Evolutionary conservation across 2,329 filamentous ascomycete species (phyloP), one percentile per base, ranked within the genome.

Genomic region (Chaetomium strumarium): DNA sequence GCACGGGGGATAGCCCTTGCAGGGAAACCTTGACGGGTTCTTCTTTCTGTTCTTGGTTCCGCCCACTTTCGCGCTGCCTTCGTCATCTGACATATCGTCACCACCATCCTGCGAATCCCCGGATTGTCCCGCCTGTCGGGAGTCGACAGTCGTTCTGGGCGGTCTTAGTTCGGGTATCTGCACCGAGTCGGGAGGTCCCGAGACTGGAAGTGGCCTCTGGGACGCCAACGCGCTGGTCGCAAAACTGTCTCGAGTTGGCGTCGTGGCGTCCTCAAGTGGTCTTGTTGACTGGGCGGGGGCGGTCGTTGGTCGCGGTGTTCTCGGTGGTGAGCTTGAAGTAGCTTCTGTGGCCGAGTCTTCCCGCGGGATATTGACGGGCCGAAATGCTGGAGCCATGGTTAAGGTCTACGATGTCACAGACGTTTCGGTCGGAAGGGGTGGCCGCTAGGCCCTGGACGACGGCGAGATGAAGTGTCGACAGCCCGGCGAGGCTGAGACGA

Each of bases 21-120:
- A 99, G 70, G 92, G 96, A 70, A 99, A 99, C 42, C 90, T 83
- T 68, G 96, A 90, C 0, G 90, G 90, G 70, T 96, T 96, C 73
- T 96, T 96, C 79, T 96, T 97, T 73, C 95, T 95, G 48, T 88
- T 86, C 57, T 85, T 81, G n/a, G 76, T 75, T 39, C 82, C 74
- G 64, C 86, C 83, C 11, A 77, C 81, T 52, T 79, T 78, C 19
- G 84, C 75, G 60, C 78, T 83, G 36, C 80, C 85, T 45, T 80
- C 80, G 55, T 89, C 87, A 12, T 86, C 87, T 31, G 68, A 77
- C 20, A 68, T 75, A 16, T 69, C 75, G 37, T 79, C 78, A 12
- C 80, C 78, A 47, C 67, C 70, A 1, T 95, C 89, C 55, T 83
- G 78, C 3, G 82, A 82, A 36, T 79, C 78, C 50, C 74, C 69